These are phyloP conservation scores for Zychaea mexicana DNA, from an alignment of 371 early-diverging fungal genomes.

Conservation along the genomic window DNA sequence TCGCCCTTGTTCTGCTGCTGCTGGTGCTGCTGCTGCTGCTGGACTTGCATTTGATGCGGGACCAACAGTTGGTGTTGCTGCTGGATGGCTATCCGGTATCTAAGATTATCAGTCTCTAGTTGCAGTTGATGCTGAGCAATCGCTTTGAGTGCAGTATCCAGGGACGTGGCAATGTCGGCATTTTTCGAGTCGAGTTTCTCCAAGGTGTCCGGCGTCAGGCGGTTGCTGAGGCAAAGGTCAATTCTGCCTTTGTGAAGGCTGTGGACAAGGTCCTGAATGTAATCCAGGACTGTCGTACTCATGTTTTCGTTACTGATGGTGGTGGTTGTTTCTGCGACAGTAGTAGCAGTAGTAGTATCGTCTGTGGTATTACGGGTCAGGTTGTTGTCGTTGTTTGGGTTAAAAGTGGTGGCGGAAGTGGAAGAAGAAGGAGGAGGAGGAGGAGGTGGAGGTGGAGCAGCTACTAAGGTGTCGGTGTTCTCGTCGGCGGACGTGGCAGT, in stretches of 20 bases:
- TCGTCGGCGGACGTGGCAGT: neutral
- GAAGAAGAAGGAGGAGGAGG: conserved; percentile 6
- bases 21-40: conserved; percentile 3
- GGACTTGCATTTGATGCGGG: neutral
- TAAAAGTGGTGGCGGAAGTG: neutral
- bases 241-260: conserved; percentile 32
- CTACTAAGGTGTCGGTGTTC: too few species aligned
- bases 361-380: neutral
- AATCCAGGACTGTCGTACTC: conserved; percentile 19
- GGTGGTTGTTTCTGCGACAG: neutral
- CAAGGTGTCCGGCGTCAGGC: neutral
- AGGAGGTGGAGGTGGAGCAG: conserved; percentile 2
- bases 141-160: conserved; percentile 34
- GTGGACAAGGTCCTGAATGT: conserved; percentile 28
- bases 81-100: conserved; percentile 39
- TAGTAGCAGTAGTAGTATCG: neutral
- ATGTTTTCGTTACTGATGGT: conserved; percentile 6
- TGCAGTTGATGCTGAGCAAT: conserved; percentile 41
- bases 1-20: neutral
- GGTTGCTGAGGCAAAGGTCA: conserved; percentile 24
- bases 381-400: neutral
- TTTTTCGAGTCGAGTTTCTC: conserved; percentile 15
- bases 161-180: conserved; percentile 18
- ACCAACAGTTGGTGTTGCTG: conserved; percentile 40
- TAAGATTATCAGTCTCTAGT: conserved; percentile 43